Conservation (phyloP, 2,329 filamentous ascomycete species). For the Xylariaceae sp. region DNA sequence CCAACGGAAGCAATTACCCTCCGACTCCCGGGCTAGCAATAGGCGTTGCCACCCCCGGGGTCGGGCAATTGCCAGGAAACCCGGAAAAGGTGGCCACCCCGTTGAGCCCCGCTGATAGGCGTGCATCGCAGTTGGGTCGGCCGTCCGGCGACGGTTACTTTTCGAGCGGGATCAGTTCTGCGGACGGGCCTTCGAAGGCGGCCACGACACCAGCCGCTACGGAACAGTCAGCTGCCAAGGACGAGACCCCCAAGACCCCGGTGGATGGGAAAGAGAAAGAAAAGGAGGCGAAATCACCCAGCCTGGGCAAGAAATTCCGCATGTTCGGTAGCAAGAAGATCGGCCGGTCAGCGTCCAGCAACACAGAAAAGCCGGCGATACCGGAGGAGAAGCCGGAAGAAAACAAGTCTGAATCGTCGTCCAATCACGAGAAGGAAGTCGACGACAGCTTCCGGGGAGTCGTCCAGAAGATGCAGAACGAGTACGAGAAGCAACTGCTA, state of each 20-base stretch:
- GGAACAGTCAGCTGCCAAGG: slow-evolving; percentile 31
- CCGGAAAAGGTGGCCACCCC: slow-evolving; percentile 39
- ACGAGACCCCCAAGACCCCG: slow-evolving; percentile 38
- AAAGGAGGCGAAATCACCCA: slow-evolving; percentile 46
- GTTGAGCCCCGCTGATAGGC: slow-evolving; percentile 45
- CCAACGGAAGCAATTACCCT: slow-evolving; percentile 56
- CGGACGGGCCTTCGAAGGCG: slow-evolving; percentile 37
- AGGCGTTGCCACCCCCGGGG: slow-evolving; percentile 62
- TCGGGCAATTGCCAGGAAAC: slow-evolving; percentile 36
- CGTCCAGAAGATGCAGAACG: slow-evolving; percentile 63
- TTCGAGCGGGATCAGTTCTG: slow-evolving; percentile 48
- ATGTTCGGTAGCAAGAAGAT: slow-evolving; percentile 77
- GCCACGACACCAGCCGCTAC: slow-evolving; percentile 39
- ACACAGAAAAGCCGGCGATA: slow-evolving; percentile 63
- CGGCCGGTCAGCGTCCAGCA: slow-evolving; percentile 57
- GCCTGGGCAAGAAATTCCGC: slow-evolving; percentile 29
- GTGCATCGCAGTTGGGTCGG: slow-evolving; percentile 47
- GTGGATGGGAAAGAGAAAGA: slow-evolving; percentile 50
- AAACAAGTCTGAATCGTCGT: slow-evolving; percentile 48
- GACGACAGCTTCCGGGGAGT: slow-evolving; percentile 69
- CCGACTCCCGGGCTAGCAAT: slow-evolving; percentile 73
- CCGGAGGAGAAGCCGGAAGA: slow-evolving; percentile 72
- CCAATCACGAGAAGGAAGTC: slow-evolving; percentile 61
- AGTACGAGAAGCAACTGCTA: slow-evolving; percentile 61
- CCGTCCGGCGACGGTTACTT: slow-evolving; percentile 75